These are phyloP conservation scores for Terfezia claveryi DNA, from an alignment of 495 filamentous ascomycete species.

Conservation along the genomic window DNA sequence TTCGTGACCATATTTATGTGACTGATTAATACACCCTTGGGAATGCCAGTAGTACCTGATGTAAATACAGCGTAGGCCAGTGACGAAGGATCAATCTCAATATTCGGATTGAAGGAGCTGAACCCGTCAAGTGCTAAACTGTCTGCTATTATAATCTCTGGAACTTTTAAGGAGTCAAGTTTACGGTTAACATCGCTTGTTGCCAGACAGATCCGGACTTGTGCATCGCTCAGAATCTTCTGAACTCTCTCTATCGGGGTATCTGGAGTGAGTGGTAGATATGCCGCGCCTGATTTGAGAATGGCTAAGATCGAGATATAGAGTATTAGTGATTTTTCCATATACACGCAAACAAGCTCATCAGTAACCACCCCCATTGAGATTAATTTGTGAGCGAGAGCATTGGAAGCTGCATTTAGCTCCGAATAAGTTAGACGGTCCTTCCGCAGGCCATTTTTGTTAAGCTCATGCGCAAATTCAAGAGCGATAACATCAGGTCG, in stretches of 20 bases:
- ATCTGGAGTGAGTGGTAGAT: constrained; percentile 46
- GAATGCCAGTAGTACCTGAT: constrained; percentile 40
- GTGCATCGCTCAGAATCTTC: constrained; percentile 32
- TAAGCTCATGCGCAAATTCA: constrained; percentile 31
- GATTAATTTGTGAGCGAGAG: constrained; percentile 36
- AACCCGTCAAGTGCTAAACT: constrained; percentile 20
- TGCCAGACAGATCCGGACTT: constrained; percentile 21
- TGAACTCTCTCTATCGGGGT: constrained; percentile 33
- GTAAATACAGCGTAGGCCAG: constrained; percentile 43
- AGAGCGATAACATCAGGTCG: constrained; percentile 35
- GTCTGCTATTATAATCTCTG: constrained; percentile 18
- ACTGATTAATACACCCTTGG: constrained; percentile 50
- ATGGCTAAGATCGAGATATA: constrained; percentile 52
- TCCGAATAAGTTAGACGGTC: constrained; percentile 36
- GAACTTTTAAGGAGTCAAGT: constrained; percentile 7
- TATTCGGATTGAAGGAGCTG: constrained; percentile 17
- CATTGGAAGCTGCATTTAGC: constrained; percentile 39
- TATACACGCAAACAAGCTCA: constrained; percentile 40
- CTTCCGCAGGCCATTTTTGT: constrained; percentile 12
- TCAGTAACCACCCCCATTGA: constrained; percentile 25
- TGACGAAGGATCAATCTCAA: constrained; percentile 20
- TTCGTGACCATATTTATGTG: constrained; percentile 47
- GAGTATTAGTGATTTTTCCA: constrained; percentile 45
- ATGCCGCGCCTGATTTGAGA: constrained; percentile 49
- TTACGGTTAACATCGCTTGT: constrained; percentile 7